Evolutionary conservation across 1,139 yeast genomes (phyloP), one percentile per base, ranked within the genome.

Genomic region (Kluyveromyces marxianus): DNA sequence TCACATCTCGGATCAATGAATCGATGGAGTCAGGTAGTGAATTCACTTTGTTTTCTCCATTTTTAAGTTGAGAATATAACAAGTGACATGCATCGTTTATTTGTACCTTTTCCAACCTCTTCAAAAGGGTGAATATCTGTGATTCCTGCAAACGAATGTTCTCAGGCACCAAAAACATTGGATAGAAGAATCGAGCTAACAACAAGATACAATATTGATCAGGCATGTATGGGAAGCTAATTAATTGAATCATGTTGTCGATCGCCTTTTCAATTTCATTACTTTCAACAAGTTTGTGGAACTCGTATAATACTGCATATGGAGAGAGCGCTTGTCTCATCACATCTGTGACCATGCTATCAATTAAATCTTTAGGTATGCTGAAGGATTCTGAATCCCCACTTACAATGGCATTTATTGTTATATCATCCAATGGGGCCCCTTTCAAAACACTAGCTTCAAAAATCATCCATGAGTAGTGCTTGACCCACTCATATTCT

Each of bases 311-410:
- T 0, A 83, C 82, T 0, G 87, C 90, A 59, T 82, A 83, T 29
- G 94, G 94, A 0, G 92, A 70, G 43, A 84, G 64, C 39, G 84
- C 75, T 62, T 83, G 89, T 53, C 79, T 76, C 50, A 84, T 74
- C 1, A 77, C 69, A 1, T 85, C 79, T 33, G 82, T 75, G 27
- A 69, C 55, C 29, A 61, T 49, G 41, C 51, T 54, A 27, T 55
- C 50, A 35, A 61, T 25, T 6, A 62, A 45, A 30, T 59, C 62
- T 34, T 51, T 50, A 26, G 70, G 57, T 4, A 61, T 54, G 25
- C 57, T 50, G 5, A 55, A 43, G 36, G 58, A 54, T 43, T 54
- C 54, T 27, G 51, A 51, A 41, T 70, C 71, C 40, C 66, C 65
- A 25, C 24, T 36, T n/a, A 79, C 74, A 35, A 78, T 69, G 42